Evolutionary conservation across 257 asterid species (phyloP).

Genomic region (Forsythia suspensa): DNA sequence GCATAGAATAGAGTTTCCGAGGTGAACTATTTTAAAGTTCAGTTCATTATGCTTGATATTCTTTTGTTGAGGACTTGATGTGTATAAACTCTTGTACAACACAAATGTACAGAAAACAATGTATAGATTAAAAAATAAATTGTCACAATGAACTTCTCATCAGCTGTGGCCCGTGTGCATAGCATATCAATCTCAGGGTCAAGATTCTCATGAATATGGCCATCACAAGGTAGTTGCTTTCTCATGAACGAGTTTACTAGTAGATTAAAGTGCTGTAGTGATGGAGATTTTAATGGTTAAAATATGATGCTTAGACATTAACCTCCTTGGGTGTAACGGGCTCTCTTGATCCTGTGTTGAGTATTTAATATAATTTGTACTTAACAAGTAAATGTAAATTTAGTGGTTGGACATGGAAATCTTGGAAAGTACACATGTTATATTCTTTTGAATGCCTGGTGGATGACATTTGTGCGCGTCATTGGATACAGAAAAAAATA

Average conservation of each 20-base stretch:
- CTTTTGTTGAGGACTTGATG: not conserved
- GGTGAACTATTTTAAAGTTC: not conserved
- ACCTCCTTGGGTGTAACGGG: too few relatives aligned
- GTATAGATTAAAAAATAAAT: not conserved
- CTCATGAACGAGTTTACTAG: not conserved
- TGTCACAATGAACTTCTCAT: not conserved
- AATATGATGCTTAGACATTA: too few relatives aligned
- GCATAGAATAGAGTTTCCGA: slow-evolving; percentile 16
- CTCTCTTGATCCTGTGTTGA: too few relatives aligned
- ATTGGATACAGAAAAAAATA: not conserved
- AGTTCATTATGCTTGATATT: not conserved
- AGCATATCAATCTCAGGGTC: too few relatives aligned
- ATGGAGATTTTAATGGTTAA: too few relatives aligned
- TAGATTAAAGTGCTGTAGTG: too few relatives aligned
- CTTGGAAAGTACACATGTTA: not conserved
- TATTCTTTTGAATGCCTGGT: not conserved
- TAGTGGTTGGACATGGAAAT: not conserved
- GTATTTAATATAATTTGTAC: too few relatives aligned
- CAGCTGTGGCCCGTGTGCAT: not conserved
- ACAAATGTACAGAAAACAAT: not conserved
- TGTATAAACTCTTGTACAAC: not conserved
- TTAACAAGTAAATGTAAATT: too few relatives aligned
- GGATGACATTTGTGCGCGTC: not conserved
- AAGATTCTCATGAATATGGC: too few relatives aligned
- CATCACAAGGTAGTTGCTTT: slow-evolving; percentile 1